These are phyloP conservation scores for Lyophyllum atratum DNA, from an alignment of 768 basidiomycete genomes.

Conservation along the genomic window DNA sequence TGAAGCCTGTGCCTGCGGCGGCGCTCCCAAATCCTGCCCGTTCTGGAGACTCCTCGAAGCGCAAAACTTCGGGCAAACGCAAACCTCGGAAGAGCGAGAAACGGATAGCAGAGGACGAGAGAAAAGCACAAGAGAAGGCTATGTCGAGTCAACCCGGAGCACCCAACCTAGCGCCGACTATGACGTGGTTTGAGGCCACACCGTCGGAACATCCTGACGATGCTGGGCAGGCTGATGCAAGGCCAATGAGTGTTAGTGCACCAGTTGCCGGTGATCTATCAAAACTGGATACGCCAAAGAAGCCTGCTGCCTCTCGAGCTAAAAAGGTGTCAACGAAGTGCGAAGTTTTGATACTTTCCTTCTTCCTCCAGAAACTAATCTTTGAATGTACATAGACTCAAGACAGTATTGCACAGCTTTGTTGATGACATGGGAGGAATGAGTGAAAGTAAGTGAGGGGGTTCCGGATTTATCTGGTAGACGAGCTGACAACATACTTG, in stretches of 20 bases:
- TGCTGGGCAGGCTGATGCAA: constrained; percentile 12
- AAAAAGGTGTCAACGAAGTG: constrained; percentile 38
- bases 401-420: constrained; percentile 34
- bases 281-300: constrained; percentile 50
- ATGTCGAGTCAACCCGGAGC: constrained; percentile 34
- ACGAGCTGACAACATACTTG: constrained; percentile 10
- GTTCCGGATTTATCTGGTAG: neutral
- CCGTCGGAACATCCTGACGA: constrained; percentile 40
- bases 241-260: constrained; percentile 15
- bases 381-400: constrained; percentile 19
- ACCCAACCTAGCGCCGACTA: constrained; percentile 38
- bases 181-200: constrained; percentile 44
- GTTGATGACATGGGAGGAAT: constrained; percentile 52
- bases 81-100: constrained; percentile 58
- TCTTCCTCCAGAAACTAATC: constrained; percentile 9
- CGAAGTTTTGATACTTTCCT: constrained; percentile 8
- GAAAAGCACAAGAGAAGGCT: constrained; percentile 47
- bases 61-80: constrained; percentile 50
- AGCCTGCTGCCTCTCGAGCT: constrained; percentile 36
- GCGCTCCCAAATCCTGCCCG: constrained; percentile 26
- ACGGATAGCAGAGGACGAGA: constrained; percentile 43
- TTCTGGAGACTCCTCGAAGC: constrained; percentile 43
- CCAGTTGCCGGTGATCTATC: constrained; percentile 28
- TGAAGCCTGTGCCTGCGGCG: constrained; percentile 32
- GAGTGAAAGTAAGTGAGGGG: constrained; percentile 57